These are phyloP conservation scores for Coemansia asiatica DNA, from an alignment of 192 early-diverging fungal genomes.

Conservation along the genomic window DNA sequence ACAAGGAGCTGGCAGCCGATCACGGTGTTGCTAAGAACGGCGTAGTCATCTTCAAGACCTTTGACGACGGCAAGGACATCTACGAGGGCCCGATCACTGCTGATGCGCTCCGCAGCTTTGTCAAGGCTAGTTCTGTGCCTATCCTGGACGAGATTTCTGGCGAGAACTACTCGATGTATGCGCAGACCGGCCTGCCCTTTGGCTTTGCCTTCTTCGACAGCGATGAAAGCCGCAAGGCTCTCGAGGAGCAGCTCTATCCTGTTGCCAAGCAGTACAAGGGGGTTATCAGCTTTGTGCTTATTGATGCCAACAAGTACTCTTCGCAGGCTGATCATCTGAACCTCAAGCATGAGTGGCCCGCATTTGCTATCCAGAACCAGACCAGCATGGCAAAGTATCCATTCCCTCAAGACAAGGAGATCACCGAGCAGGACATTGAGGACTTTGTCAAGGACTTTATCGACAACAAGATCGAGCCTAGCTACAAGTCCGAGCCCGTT, in stretches of 20 bases:
- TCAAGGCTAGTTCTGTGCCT: conserved; percentile 81
- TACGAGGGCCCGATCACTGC: conserved; percentile 65
- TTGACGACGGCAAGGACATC: conserved; percentile 82
- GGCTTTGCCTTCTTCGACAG: conserved; percentile 82
- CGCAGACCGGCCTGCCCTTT: conserved; percentile 83
- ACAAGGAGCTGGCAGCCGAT: conserved; percentile 59
- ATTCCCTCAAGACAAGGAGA: conserved; percentile 69
- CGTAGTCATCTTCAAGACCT: conserved; percentile 85
- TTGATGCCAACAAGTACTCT: conserved; percentile 83
- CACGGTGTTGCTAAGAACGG: conserved; percentile 61
- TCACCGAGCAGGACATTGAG: conserved; percentile 63
- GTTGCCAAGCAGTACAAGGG: conserved; percentile 87
- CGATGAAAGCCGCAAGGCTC: conserved; percentile 60
- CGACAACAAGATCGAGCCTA: conserved; percentile 68
- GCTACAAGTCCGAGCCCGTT: conserved; percentile 81
- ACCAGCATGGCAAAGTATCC: conserved; percentile 80
- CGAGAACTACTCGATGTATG: conserved; percentile 86
- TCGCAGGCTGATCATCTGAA: conserved; percentile 85
- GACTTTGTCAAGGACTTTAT: conserved; percentile 68
- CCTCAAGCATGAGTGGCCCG: conserved; percentile 90
- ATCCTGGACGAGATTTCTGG: conserved; percentile 87
- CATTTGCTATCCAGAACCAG: conserved; percentile 85
- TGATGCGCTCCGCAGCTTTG: conserved; percentile 63
- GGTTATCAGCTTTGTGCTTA: conserved; percentile 87
- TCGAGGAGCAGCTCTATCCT: conserved; percentile 63